phyloP scores from a whole-genome alignment of 2,329 filamentous ascomycete genomes.

The Mycogone perniciosa region DNA sequence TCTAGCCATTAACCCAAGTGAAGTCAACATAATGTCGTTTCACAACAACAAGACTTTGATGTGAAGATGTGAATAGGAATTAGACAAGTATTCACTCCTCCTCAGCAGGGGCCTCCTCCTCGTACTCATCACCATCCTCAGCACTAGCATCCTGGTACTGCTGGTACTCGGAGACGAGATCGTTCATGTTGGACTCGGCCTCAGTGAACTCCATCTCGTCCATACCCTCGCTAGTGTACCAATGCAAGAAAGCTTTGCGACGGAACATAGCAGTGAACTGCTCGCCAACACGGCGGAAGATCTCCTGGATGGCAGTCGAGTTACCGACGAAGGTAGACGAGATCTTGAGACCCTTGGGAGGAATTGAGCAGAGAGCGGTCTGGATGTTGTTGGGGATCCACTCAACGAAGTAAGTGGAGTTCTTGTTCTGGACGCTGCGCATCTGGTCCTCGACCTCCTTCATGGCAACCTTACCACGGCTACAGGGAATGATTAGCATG shows the following conservation, averaged over 20 bases:
- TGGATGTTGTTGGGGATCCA: constrained; percentile 99
- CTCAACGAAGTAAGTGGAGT: constrained; percentile 98
- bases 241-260: constrained; percentile 99
- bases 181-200: constrained; percentile 99
- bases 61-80: neutral
- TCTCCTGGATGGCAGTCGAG: constrained; percentile 98
- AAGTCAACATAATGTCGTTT: constrained; percentile 6
- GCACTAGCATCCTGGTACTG: constrained; percentile 98
- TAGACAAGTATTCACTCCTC: constrained; percentile 23
- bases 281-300: constrained; percentile 99
- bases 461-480: constrained; percentile 97
- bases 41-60: neutral
- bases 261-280: constrained; percentile 99
- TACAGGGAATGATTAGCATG: constrained; percentile 29
- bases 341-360: constrained; percentile 96
- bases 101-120: constrained; percentile 74
- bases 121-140: constrained; percentile 92
- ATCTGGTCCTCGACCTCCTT: constrained; percentile 99
- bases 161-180: constrained; percentile 98
- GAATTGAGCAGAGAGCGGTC: constrained; percentile 97
- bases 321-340: constrained; percentile 98
- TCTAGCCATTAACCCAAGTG: constrained; percentile 10
- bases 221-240: constrained; percentile 99
- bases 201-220: constrained; percentile 99
- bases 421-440: constrained; percentile 99